These are phyloP conservation scores for Boletus rufocinnamomeus DNA, from an alignment of 768 basidiomycete genomes.

Conservation along the genomic window DNA sequence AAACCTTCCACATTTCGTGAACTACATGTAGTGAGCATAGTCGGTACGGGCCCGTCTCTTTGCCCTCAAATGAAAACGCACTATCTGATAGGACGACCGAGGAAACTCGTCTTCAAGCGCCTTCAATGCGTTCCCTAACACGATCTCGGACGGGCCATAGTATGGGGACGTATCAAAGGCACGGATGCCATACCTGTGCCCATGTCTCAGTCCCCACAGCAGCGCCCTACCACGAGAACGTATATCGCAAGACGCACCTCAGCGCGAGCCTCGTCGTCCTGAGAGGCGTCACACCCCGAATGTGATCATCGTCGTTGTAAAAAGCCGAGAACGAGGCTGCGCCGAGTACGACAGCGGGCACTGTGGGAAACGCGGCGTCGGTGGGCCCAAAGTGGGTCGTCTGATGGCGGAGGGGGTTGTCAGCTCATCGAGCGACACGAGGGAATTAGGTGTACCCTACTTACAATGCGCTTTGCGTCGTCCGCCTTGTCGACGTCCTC, in stretches of 20 bases:
- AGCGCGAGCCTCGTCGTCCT: conserved; percentile 74
- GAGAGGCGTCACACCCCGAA: conserved; percentile 58
- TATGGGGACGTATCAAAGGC: conserved; percentile 84
- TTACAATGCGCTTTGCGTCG: conserved; percentile 38
- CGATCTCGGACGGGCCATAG: conserved; percentile 79
- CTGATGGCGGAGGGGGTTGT: conserved; percentile 22
- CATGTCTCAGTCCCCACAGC: not conserved
- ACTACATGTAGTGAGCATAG: conserved; percentile 40
- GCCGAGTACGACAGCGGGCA: conserved; percentile 65
- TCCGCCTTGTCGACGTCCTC: conserved; percentile 41
- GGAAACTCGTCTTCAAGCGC: conserved; percentile 69
- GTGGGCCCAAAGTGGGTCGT: conserved; percentile 32
- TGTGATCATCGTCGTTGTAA: conserved; percentile 64
- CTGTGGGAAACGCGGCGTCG: conserved; percentile 33
- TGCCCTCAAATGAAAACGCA: conserved; percentile 29
- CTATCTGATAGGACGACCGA: conserved; percentile 74
- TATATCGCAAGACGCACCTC: conserved; percentile 46
- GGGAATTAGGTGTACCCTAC: conserved; percentile 2
- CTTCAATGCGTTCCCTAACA: conserved; percentile 67
- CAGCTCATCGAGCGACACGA: not conserved
- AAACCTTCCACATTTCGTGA: conserved; percentile 87
- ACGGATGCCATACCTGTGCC: conserved; percentile 68
- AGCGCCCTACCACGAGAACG: not conserved
- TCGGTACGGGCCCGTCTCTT: not conserved
- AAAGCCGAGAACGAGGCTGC: conserved; percentile 67